Evolutionary conservation across 139 green algal genomes (phyloP).

Genomic region (Ettlia oleoabundans): DNA sequence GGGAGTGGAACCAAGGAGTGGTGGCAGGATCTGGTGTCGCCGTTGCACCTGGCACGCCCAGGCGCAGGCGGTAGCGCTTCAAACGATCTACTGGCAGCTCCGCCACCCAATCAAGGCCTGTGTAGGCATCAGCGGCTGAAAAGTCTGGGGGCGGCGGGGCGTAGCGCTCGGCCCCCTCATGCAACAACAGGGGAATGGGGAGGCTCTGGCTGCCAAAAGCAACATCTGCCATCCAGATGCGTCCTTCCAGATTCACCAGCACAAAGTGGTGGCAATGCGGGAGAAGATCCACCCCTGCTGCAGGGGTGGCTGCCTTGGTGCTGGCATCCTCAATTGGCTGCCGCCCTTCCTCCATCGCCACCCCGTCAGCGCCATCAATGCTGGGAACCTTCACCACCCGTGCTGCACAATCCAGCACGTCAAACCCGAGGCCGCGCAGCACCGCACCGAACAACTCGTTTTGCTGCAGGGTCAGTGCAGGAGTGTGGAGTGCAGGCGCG

Average conservation of each 20-base stretch:
- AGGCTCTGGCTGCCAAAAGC: background rate
- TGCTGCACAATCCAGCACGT: background rate
- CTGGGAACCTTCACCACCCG: background rate
- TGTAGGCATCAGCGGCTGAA: background rate
- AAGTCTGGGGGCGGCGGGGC: background rate
- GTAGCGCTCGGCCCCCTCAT: conserved; percentile 1
- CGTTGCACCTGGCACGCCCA: background rate
- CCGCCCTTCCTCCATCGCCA: too few species aligned
- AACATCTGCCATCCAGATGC: conserved; percentile 17
- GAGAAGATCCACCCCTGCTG: background rate
- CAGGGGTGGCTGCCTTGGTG: background rate
- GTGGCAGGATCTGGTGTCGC: background rate
- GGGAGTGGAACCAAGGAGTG: background rate
- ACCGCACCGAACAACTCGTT: background rate
- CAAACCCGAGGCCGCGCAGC: background rate
- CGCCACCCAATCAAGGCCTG: background rate
- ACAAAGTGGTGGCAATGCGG: conserved; percentile 23
- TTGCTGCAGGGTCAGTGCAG: background rate
- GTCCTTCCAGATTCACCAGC: background rate
- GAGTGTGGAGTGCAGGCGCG: too few species aligned
- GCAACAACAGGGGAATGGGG: conserved; percentile 6
- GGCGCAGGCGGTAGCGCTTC: conserved; percentile 16
- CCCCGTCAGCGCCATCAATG: background rate
- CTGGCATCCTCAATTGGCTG: too few species aligned
- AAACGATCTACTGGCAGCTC: background rate